These are phyloP conservation scores for Phytopythium oedochilum DNA, from an alignment of 352 stramenopile species.

Conservation along the genomic window DNA sequence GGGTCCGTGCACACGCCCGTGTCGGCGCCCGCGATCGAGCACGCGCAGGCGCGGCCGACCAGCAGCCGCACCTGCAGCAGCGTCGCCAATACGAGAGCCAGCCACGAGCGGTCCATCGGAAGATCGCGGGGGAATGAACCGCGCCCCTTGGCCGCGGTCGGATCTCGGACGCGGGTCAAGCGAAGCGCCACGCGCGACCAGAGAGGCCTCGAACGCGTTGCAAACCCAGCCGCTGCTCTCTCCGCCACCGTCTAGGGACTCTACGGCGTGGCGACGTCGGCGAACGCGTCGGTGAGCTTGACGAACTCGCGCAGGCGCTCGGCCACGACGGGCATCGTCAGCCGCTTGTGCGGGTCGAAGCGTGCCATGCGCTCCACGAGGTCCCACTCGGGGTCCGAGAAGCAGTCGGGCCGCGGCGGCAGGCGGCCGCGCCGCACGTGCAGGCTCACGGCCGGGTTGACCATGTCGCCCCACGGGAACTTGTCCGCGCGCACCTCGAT, in stretches of 20 bases:
- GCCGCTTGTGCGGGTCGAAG: not conserved
- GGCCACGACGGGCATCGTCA: not conserved
- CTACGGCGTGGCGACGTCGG: too few relatives aligned
- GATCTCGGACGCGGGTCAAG: not conserved
- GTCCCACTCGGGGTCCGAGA: not conserved
- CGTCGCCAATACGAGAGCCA: not conserved
- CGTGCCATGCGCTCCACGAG: not conserved
- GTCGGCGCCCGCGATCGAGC: conserved; percentile 48
- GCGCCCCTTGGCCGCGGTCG: not conserved
- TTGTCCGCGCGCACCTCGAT: not conserved
- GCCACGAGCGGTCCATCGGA: not conserved
- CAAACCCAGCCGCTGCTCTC: too few relatives aligned
- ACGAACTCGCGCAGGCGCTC: not conserved
- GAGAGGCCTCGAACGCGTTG: too few relatives aligned
- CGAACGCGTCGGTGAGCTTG: not conserved
- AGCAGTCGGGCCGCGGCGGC: not conserved
- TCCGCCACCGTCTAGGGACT: too few relatives aligned
- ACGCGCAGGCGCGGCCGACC: conserved; percentile 2
- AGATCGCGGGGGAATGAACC: not conserved
- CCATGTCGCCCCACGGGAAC: not conserved
- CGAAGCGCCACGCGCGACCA: not conserved
- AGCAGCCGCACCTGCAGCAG: not conserved
- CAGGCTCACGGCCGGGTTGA: not conserved
- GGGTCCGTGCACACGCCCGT: conserved; percentile 58
- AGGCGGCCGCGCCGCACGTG: not conserved